These are phyloP conservation scores for Myochromella boudieri DNA, from an alignment of 768 basidiomycete genomes.

Conservation along the genomic window DNA sequence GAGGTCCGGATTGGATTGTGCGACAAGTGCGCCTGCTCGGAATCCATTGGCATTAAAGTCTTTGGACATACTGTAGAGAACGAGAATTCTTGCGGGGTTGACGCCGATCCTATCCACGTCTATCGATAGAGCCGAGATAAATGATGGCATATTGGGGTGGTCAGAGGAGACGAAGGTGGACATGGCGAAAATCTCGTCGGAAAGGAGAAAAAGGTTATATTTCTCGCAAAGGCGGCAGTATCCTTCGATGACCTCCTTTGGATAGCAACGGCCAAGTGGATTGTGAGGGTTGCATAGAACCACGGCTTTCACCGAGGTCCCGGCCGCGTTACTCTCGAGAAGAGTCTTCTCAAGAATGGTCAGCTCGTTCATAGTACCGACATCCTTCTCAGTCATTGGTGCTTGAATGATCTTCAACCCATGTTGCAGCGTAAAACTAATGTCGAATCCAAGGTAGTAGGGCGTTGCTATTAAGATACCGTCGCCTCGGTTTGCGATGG, in stretches of 20 bases:
- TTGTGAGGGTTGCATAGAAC: conserved; percentile 31
- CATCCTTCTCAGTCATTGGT: conserved; percentile 5
- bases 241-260: conserved; percentile 18
- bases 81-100: conserved; percentile 19
- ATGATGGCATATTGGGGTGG: conserved; percentile 19
- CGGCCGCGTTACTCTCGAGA: conserved; percentile 11
- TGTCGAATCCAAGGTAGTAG: conserved; percentile 20
- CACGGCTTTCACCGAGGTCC: conserved; percentile 21
- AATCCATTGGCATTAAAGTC: conserved; percentile 29
- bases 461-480: conserved; percentile 17
- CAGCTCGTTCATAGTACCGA: conserved; percentile 16
- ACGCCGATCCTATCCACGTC: conserved; percentile 12
- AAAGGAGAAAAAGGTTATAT: conserved; percentile 25
- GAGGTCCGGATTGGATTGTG: conserved; percentile 18
- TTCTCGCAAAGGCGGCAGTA: conserved; percentile 18
- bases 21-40: conserved; percentile 21
- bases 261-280: conserved; percentile 22
- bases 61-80: conserved; percentile 29
- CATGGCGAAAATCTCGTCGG: conserved; percentile 29
- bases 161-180: conserved; percentile 21
- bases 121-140: conserved; percentile 22
- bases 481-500: conserved; percentile 16
- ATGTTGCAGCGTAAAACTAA: conserved; percentile 4
- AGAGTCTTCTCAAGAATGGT: conserved; percentile 18
- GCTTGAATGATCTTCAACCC: conserved; percentile 10